phyloP scores from a whole-genome alignment of 805 yeast species.

The Lipomyces kockii region DNA sequence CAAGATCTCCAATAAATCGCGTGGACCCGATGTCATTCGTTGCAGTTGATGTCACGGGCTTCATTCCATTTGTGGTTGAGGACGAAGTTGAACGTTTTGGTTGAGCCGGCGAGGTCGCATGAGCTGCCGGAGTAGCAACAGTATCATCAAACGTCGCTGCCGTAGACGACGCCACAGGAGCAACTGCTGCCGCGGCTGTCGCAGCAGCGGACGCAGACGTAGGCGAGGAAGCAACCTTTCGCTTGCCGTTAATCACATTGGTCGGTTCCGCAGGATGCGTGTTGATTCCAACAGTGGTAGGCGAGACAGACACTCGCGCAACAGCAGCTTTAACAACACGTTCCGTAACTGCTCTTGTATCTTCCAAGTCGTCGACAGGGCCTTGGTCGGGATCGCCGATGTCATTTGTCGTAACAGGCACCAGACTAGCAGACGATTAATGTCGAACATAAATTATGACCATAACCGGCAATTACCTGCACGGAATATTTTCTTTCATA shows the following conservation, averaged over 20 bases:
- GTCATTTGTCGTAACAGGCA: constrained; percentile 11
- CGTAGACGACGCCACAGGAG: constrained; percentile 30
- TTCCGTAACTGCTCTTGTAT: constrained; percentile 6
- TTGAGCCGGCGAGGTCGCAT: constrained; percentile 5
- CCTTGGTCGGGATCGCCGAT: not conserved
- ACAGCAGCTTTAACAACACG: constrained; percentile 12
- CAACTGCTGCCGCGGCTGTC: constrained; percentile 31
- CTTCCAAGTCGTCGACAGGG: constrained; percentile 6
- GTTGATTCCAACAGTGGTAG: not conserved
- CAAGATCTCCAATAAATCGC: constrained; percentile 32
- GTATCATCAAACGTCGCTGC: constrained; percentile 29
- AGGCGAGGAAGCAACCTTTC: not conserved
- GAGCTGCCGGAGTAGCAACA: constrained; percentile 23
- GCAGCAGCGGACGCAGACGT: constrained; percentile 31
- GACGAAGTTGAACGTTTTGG: not conserved
- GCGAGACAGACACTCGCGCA: constrained; percentile 16
- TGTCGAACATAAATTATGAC: not conserved
- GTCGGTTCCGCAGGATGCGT: not conserved
- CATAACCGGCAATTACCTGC: constrained; percentile 32
- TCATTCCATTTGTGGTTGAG: not conserved
- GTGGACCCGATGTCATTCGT: constrained; percentile 24
- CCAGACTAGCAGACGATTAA: constrained; percentile 17
- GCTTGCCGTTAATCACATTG: not conserved
- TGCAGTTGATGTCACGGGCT: not conserved
- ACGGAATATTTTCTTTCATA: constrained; percentile 42